Evolutionary conservation across 352 stramenopile species (phyloP).

Genomic region (Peronospora destructor): DNA sequence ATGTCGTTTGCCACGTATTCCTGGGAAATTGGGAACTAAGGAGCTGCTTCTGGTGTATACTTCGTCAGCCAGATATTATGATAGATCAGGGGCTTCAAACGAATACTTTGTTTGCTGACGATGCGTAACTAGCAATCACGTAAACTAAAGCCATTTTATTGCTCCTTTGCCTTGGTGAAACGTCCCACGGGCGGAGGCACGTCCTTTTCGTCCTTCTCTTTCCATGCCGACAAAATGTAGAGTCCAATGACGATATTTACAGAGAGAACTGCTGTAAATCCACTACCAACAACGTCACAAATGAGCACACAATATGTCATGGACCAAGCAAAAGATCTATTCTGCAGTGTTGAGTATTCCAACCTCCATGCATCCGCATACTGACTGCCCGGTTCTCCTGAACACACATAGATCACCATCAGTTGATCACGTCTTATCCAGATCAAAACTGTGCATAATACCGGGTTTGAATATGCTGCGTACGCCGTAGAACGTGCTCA

Average conservation of each 20-base stretch:
- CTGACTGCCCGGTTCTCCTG: slow-evolving; percentile 26
- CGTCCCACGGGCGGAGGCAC: slow-evolving; percentile 46
- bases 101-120: background rate
- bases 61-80: slow-evolving; percentile 8
- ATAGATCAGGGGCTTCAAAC: background rate
- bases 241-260: slow-evolving; percentile 74
- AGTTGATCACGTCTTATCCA: background rate
- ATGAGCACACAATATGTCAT: background rate
- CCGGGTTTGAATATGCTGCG: slow-evolving; percentile 39
- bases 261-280: slow-evolving; percentile 57
- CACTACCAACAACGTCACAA: slow-evolving; percentile 31
- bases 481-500: slow-evolving; percentile 61
- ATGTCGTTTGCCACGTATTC: slow-evolving; percentile 36
- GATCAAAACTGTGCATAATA: slow-evolving; percentile 11
- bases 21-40: slow-evolving; percentile 37
- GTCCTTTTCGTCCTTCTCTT: slow-evolving; percentile 51
- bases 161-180: slow-evolving; percentile 46
- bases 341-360: background rate
- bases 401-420: slow-evolving; percentile 2
- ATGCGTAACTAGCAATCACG: background rate
- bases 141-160: slow-evolving; percentile 11
- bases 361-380: slow-evolving; percentile 71
- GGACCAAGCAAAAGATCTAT: background rate
- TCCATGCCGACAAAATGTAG: slow-evolving; percentile 70
- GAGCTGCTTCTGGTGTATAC: background rate